Conservation (phyloP, 768 basidiomycete species). For the Leccinum pellstonianum region DNA sequence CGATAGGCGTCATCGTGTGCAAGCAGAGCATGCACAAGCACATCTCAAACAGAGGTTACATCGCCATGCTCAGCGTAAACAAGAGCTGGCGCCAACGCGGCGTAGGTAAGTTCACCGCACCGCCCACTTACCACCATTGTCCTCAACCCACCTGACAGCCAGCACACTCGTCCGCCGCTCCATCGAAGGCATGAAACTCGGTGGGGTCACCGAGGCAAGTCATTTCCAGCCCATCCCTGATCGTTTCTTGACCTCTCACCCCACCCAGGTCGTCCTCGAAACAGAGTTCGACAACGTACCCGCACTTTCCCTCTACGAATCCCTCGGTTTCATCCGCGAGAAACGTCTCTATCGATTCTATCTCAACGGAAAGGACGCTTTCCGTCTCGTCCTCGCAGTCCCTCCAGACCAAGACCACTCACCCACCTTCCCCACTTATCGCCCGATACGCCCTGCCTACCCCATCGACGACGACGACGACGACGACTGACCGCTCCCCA, state of each 20-base stretch:
- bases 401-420: conserved; percentile 36
- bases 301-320: conserved; percentile 86
- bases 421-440: conserved; percentile 9
- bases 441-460: conserved; percentile 23
- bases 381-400: conserved; percentile 70
- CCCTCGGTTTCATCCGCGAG: conserved; percentile 93
- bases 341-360: conserved; percentile 95
- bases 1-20: conserved; percentile 93
- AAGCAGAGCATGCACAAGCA: conserved; percentile 90
- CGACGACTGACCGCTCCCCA: conserved; percentile 12
- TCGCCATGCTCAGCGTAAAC: conserved; percentile 94
- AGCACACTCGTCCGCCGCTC: conserved; percentile 82
- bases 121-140: not conserved
- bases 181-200: conserved; percentile 77
- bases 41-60: conserved; percentile 83
- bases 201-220: conserved; percentile 84
- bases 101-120: conserved; percentile 64
- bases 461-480: conserved; percentile 29
- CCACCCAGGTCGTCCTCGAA: conserved; percentile 80
- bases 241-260: not conserved
- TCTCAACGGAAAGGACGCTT: conserved; percentile 96
- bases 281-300: conserved; percentile 93
- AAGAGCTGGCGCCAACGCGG: conserved; percentile 85
- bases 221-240: not conserved
- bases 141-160: conserved; percentile 49